Percentiles rank a stretch among this genome's conserved stretches.
phyloP scores from a whole-genome alignment of 306 rosid genomes.

The Castanopsis chinensis region DNA sequence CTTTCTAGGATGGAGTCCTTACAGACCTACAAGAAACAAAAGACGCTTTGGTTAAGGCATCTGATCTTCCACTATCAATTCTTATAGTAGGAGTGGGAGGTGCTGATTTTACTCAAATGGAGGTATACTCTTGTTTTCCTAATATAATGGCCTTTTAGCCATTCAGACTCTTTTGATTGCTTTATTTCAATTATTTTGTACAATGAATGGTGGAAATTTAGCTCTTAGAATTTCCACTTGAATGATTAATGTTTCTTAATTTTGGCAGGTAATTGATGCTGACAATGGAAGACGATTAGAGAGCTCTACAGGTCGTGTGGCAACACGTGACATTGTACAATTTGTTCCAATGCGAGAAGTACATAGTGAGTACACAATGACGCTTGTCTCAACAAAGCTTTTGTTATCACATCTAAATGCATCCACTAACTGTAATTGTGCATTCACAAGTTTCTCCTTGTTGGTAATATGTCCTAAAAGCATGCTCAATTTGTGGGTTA shows the following conservation, averaged over 20 bases:
- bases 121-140: conserved; percentile 40
- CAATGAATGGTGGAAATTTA: background rate
- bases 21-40: conserved; percentile 86
- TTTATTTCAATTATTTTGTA: background rate
- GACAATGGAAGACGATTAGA: conserved; percentile 63
- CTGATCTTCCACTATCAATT: conserved; percentile 81
- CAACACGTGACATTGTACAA: conserved; percentile 82
- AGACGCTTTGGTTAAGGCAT: conserved; percentile 73
- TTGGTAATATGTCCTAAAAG: background rate
- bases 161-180: background rate
- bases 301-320: conserved; percentile 68
- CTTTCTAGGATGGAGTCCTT: conserved; percentile 74
- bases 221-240: background rate
- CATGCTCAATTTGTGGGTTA: background rate
- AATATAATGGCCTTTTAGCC: background rate
- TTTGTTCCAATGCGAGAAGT: conserved; percentile 82
- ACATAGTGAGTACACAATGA: conserved; percentile 45
- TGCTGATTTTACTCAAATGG: conserved; percentile 77
- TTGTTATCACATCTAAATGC: background rate
- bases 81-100: conserved; percentile 86
- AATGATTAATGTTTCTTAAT: background rate
- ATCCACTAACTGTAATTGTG: background rate
- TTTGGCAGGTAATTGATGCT: conserved; percentile 67
- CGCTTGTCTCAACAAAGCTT: background rate
- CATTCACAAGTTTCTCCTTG: background rate